Base-by-base conservation (phyloP, 768 basidiomycete genomes). In the Fomitopsis serialis region DNA sequence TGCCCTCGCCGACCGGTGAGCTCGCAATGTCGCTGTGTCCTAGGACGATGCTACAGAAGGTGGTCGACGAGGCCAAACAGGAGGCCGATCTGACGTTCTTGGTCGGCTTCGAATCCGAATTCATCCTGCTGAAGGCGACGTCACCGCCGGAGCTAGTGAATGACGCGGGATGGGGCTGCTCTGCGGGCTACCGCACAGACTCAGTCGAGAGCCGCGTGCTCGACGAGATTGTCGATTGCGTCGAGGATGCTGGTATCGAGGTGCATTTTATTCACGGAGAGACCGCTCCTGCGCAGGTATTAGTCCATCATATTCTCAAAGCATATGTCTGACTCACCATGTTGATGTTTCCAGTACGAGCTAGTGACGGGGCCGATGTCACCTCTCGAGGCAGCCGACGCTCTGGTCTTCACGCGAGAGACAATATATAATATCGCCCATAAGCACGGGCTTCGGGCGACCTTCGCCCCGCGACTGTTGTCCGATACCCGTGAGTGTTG, bases 251-350 rank as follows among this genome's bases (percentile, higher is more conserved):
- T 3, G 79, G 77, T 0, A 77, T 89, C 10, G 81, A 82, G 61
- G 66, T 90, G 5, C 75, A 84, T 62, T 79, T 85, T 78, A 82
- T 81, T 56, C 88, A 87, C 54, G 64, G 79, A 0, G 87, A 89
- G 66, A 81, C 76, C 10, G 86, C 84, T 1, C 83, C 84, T 3
- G 86, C 87, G 12, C 85, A 86, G 74, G 80, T 81, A 36, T 36
- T 35, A 3, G 27, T 6, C 6, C 6, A 5, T 7, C 45, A 37
- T 48, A 5, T 23, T 7, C 6, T 46, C 27, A 24, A n/a, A 15
- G 7, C 24, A 15, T 48, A 23, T 7, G 2, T 22, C 34, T 8
- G 22, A n/a, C 35, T 52, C 15, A 44, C 44, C 27, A n/a, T 5
- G 21, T 29, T 12, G 5, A 11, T 8, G 36, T 40, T n/a, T 80